phyloP scores from a whole-genome alignment of 441 rosid genomes.

The Breynia disticha region DNA sequence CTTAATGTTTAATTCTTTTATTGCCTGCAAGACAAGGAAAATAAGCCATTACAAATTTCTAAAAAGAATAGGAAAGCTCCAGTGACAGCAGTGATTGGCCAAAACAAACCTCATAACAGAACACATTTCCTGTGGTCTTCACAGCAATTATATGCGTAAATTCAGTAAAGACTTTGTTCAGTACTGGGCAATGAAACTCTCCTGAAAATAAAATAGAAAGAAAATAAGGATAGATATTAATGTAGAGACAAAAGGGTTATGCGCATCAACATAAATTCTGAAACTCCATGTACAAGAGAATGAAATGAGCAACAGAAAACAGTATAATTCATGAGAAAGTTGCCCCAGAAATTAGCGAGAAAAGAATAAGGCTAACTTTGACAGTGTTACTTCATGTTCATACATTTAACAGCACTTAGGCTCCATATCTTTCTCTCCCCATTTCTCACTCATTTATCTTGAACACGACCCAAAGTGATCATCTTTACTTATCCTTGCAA shows the following conservation, averaged over 20 bases:
- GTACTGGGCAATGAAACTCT: conserved; percentile 82
- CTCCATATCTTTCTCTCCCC: too few species aligned
- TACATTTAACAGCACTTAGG: too few species aligned
- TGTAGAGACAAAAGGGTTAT: conserved; percentile 3
- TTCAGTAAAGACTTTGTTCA: conserved; percentile 88
- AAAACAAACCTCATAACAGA: conserved; percentile 67
- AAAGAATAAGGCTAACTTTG: too few species aligned
- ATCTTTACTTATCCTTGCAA: too few species aligned
- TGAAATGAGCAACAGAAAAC: too few species aligned
- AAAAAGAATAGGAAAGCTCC: conserved; percentile 14
- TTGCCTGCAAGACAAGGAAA: conserved; percentile 38
- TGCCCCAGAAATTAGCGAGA: too few species aligned
- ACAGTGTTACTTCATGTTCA: too few species aligned
- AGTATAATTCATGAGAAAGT: too few species aligned
- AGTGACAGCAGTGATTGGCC: conserved; percentile 6
- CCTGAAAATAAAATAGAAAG: conserved; percentile 35
- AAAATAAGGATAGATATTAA: conserved; percentile 7
- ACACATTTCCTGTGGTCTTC: conserved; percentile 80
- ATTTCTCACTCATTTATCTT: too few species aligned
- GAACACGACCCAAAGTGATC: too few species aligned
- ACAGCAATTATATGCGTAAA: conserved; percentile 86
- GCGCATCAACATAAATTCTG: background rate
- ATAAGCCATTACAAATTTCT: conserved; percentile 11
- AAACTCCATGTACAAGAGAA: too few species aligned
- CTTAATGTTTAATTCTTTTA: conserved; percentile 84